These are phyloP conservation scores for Dothidotthia symphoricarpi DNA, from an alignment of 2,329 filamentous ascomycete species.

Conservation along the genomic window DNA sequence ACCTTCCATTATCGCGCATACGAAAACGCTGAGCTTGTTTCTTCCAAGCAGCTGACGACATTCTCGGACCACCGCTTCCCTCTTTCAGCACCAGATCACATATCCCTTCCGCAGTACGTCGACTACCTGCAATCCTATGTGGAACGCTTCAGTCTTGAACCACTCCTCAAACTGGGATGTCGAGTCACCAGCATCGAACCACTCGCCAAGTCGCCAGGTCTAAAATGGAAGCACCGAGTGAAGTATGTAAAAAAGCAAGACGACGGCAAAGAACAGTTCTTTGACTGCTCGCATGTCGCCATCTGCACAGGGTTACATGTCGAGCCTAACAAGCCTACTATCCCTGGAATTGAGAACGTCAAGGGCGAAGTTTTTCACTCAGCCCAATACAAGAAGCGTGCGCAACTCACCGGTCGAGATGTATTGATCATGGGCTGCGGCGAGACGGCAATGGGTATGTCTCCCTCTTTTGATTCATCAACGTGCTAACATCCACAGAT, in stretches of 20 bases:
- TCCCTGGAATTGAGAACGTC: slow-evolving; percentile 31
- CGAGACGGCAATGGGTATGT: slow-evolving; percentile 36
- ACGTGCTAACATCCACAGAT: slow-evolving; percentile 18
- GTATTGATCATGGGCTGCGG: slow-evolving; percentile 34
- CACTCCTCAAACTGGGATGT: slow-evolving; percentile 27
- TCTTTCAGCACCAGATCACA: slow-evolving; percentile 40
- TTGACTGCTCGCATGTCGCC: slow-evolving; percentile 32
- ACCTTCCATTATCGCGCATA: slow-evolving; percentile 52
- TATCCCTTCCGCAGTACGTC: slow-evolving; percentile 34
- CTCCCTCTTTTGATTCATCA: background rate
- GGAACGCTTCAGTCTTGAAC: slow-evolving; percentile 23
- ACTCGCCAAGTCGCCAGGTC: slow-evolving; percentile 14
- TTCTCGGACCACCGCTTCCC: slow-evolving; percentile 53
- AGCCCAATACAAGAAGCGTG: slow-evolving; percentile 29
- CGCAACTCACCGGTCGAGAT: slow-evolving; percentile 28
- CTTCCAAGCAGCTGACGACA: slow-evolving; percentile 52
- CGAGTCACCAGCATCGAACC: slow-evolving; percentile 25
- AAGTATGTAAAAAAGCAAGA: slow-evolving; percentile 21
- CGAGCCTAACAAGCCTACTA: slow-evolving; percentile 29
- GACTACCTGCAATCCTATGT: slow-evolving; percentile 31
- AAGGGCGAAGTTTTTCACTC: slow-evolving; percentile 30
- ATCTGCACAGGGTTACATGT: slow-evolving; percentile 35
- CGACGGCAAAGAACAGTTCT: slow-evolving; percentile 15
- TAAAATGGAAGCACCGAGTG: slow-evolving; percentile 30
- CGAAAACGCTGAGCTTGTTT: slow-evolving; percentile 53